These are phyloP conservation scores for Neltuma alba DNA, from an alignment of 306 rosid genomes.

Conservation along the genomic window DNA sequence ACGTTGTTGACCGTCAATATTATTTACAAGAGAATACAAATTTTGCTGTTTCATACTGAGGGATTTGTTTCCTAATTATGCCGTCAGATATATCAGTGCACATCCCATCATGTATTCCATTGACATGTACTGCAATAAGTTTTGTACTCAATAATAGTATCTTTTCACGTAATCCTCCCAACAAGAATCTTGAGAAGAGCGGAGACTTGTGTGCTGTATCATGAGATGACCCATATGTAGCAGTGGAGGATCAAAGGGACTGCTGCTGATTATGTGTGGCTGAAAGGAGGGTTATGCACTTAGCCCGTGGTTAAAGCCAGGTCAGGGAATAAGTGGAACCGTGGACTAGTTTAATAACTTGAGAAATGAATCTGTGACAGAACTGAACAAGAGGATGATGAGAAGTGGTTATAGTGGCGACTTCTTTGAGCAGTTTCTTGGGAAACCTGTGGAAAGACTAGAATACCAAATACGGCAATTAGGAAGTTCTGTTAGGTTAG, in stretches of 20 bases:
- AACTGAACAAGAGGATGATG: constrained; percentile 47
- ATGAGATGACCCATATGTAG: constrained; percentile 48
- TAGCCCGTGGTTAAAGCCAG: constrained; percentile 36
- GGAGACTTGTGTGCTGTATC: constrained; percentile 54
- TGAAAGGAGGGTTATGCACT: constrained; percentile 49
- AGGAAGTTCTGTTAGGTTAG: neutral
- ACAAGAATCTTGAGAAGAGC: constrained; percentile 32
- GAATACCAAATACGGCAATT: constrained; percentile 50
- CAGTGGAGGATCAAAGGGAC: constrained; percentile 50
- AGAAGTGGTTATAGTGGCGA: constrained; percentile 40
- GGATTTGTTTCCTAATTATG: neutral
- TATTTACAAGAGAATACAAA: neutral
- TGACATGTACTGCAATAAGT: too few species aligned
- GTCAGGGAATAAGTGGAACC: too few species aligned
- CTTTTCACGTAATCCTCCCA: too few species aligned
- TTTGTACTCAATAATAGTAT: neutral
- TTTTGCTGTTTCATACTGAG: neutral
- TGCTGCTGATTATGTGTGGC: constrained; percentile 52
- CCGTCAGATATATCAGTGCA: too few species aligned
- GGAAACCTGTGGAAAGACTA: constrained; percentile 50
- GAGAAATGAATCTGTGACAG: constrained; percentile 48
- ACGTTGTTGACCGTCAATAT: neutral
- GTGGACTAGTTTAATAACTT: constrained; percentile 46
- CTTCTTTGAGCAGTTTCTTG: constrained; percentile 44
- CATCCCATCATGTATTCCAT: too few species aligned